Base-by-base conservation (phyloP, 2,329 filamentous ascomycete species). In the Colletotrichum zoysiae region DNA sequence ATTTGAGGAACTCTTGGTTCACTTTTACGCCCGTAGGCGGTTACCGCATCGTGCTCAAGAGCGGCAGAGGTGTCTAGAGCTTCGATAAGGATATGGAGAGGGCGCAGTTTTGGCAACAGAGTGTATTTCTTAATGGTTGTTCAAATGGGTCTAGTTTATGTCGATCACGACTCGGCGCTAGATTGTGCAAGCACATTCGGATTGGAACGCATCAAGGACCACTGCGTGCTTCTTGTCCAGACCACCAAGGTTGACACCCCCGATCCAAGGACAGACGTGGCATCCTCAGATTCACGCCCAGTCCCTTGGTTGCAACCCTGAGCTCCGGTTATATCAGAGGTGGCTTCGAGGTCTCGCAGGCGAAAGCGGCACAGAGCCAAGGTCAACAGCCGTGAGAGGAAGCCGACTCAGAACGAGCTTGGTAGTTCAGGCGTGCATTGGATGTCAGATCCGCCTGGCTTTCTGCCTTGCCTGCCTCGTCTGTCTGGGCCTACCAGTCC, bases 1-100 rank as follows among this genome's bases (percentile, higher is more conserved):
- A n/a, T 18, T n/a, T 3, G 3, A 59, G 55, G 30, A 33, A 66
- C 6, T n/a, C 20, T 9, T 66, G 63, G 42, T 33, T 66, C n/a
- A 51, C 42, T 18, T n/a, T n/a, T 20, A 62, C 56, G 14, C 75
- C 74, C 65, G 74, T 73, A 23, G 73, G 74, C 51, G 75, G 76
- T 44, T 40, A n/a, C 2, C 67, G 68, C 23, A 69, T 76, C 11
- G 44, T 73, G 9, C 38, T n/a, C 38, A 35, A 74, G 74, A 42
- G 60, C 69, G 20, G 48, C 66, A 2, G 65, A 73, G 20, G 66
- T 75, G 6, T 67, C 74, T 63, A 70, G 74, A 5, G 35, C 14
- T 2, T 58, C 74, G 8, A 66, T 74, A 12, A 56, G 69, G 5
- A 42, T 59, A 4, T 62, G 48, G 18, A 58, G 74, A 14, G 20